These are phyloP conservation scores for Lophium mytilinum DNA, from an alignment of 495 filamentous ascomycete genomes.

Conservation along the genomic window DNA sequence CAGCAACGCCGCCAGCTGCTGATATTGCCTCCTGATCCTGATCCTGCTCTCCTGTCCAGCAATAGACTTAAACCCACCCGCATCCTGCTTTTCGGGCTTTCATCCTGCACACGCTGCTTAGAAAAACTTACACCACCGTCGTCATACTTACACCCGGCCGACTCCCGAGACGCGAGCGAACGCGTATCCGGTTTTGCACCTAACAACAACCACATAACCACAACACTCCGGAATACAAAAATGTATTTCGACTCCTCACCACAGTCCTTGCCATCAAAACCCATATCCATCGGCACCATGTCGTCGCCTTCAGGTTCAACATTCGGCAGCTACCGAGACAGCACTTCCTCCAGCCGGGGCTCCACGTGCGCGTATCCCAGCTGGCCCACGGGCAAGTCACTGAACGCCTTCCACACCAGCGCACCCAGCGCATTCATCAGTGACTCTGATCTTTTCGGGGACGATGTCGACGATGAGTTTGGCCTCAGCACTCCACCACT, in stretches of 20 bases:
- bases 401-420: constrained; percentile 18
- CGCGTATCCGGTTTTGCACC: neutral
- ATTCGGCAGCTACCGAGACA: constrained; percentile 18
- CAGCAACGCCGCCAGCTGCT: neutral
- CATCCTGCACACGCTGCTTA: neutral
- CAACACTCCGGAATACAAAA: neutral
- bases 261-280: constrained; percentile 21
- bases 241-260: constrained; percentile 29
- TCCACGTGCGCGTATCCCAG: constrained; percentile 27
- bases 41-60: neutral
- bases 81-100: neutral
- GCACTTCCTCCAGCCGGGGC: constrained; percentile 9
- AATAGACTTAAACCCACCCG: neutral
- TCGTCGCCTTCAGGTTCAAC: constrained; percentile 15
- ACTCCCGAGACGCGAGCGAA: neutral
- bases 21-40: constrained; percentile 5
- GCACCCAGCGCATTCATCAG: constrained; percentile 32
- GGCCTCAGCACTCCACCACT: constrained; percentile 9
- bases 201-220: neutral
- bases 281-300: constrained; percentile 21
- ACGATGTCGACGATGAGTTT: constrained; percentile 18
- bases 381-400: constrained; percentile 28
- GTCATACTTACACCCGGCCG: neutral
- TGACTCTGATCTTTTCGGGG: constrained; percentile 35
- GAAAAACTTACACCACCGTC: neutral